Evolutionary conservation across 306 rosid species (phyloP), one percentile per base, ranked within the genome.

Genomic region (Cicer arietinum): DNA sequence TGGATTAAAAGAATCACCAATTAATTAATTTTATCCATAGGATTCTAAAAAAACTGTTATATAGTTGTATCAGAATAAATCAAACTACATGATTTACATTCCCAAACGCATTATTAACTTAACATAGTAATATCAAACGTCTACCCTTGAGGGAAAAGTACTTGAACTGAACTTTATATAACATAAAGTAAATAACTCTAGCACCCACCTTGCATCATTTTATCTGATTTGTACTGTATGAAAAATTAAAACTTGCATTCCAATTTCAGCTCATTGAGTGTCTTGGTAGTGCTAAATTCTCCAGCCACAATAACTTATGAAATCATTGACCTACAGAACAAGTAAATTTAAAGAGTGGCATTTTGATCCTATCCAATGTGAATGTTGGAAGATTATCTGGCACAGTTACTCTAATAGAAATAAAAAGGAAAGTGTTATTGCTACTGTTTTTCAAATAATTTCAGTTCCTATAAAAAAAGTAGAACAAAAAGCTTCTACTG

Each of bases 151-250:
- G 3, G 10, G 20, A 43, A 11, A 52, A 41, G 10, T 48, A 52
- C 60, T 41, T 16, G 18, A 51, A 77, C 14, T 67, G 66, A 67
- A 71, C 22, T 67, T 77, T 40, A 61, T 56, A 13, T 39, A 56
- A 25, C 41, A 41, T 4, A n/a, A 40, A 53, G 37, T 1, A 74
- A 72, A 8, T 40, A 25, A 77, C 44, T 50, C 37, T 44, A 60
- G 51, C 54, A 74, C 81, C 60, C 81, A 90, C 91, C 89, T 54
- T 46, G 80, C 69, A 77, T 45, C 81, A 79, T 70, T 80, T 84
- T 72, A 64, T 86, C 80, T n/a, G 67, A 77, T 63, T 77, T 74
- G 71, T 60, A 52, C 76, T 86, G 89, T 86, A 86, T 85, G 68
- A 56, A 60, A 73, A 18, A 76, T 44, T 62, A 79, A 78, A 80